Evolutionary conservation across 305 asterid species (phyloP).

Genomic region (Fraxinus baroniana): DNA sequence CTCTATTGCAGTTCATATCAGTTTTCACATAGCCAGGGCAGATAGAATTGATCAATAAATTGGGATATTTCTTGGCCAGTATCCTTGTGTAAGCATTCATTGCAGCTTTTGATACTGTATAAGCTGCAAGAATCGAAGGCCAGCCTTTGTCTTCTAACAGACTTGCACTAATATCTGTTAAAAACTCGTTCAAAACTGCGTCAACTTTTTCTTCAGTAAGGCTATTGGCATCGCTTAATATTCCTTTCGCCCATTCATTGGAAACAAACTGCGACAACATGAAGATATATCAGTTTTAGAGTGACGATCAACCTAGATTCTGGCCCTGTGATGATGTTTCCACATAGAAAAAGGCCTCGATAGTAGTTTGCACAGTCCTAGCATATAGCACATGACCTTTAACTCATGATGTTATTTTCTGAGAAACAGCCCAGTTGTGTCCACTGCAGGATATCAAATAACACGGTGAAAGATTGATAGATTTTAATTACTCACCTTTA

Average conservation of each 20-base stretch:
- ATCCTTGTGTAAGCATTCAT: constrained; percentile 55
- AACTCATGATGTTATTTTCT: not conserved
- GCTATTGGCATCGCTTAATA: constrained; percentile 29
- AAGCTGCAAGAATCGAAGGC: constrained; percentile 41
- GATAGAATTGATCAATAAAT: constrained; percentile 39
- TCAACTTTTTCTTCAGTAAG: constrained; percentile 45
- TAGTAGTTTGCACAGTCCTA: not conserved
- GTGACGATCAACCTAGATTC: not conserved
- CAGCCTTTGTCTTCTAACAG: constrained; percentile 31
- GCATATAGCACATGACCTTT: not conserved
- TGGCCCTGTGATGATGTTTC: not conserved
- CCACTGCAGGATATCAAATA: not conserved
- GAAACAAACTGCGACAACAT: constrained; percentile 29
- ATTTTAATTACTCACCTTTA: constrained; percentile 25
- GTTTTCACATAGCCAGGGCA: constrained; percentile 65
- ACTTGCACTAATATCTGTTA: constrained; percentile 33
- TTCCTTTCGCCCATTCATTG: constrained; percentile 40
- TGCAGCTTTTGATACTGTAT: constrained; percentile 58
- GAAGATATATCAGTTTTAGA: not conserved
- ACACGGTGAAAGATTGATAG: not conserved
- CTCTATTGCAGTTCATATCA: constrained; percentile 40
- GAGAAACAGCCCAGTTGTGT: not conserved
- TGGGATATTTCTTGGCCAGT: constrained; percentile 40
- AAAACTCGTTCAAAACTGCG: constrained; percentile 31
- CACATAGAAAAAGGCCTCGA: not conserved